Evolutionary conservation across 257 asterid genomes (phyloP), one percentile per base, ranked within the genome.

Genomic region (Penstemon eatonii): DNA sequence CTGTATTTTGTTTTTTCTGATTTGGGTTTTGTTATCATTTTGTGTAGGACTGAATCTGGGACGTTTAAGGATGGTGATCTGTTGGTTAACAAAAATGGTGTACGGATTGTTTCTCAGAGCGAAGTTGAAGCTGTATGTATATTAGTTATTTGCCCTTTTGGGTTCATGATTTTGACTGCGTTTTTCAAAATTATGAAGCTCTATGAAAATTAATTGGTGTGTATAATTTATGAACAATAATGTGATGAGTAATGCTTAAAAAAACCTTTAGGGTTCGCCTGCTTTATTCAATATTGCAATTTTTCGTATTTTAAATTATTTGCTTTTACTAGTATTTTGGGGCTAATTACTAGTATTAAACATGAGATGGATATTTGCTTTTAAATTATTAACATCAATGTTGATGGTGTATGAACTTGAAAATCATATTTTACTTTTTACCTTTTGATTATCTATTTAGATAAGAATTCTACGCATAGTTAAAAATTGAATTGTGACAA

Each of bases 1-100:
- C 56, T 56, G 2, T 61, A 10, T 6, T 8, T 50, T 36, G 59
- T 1, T 12, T n/a, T 4, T 12, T 58, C 6, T 66, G 63, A 77
- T 80, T 72, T 75, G 74, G 67, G 15, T 67, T 57, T 47, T n/a
- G 37, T 56, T 1, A 10, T 10, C n/a, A 6, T 15, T 57, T 19
- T 70, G 3, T 79, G 71, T 77, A 91, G 97, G 84, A 83, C 96
- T 68, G 89, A 84, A 69, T 94, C 99, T 39, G 99, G 99, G 66
- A 94, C 99, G 40, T 94, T 94, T 69, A 94, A 81, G 89, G 91
- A 89, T 84, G 99, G 97, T 18, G 98, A 94, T 85, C 91, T 94
- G 71, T 81, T 91, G 82, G 99, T 94, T 70, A 94, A 91, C 78
- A 80, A 84, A 72, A 90, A 94, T 62, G 98, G 99, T 8, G 96